A percentile compares a stretch with the other conserved stretches of the same genome.
phyloP scores from a whole-genome alignment of 2,329 filamentous ascomycete species.

The Leptographium flavum region DNA sequence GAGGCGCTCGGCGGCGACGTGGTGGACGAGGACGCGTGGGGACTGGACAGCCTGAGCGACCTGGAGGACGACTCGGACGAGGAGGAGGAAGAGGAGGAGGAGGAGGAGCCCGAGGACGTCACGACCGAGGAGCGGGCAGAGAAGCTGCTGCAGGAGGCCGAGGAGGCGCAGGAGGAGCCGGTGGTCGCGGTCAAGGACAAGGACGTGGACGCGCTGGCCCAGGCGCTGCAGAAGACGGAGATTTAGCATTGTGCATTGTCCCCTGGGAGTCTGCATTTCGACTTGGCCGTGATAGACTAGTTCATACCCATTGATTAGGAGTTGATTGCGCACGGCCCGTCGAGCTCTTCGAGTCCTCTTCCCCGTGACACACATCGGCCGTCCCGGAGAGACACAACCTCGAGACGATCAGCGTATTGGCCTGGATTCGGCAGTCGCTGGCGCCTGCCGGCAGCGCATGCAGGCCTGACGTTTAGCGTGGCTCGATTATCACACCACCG shows the following conservation, averaged over 20 bases:
- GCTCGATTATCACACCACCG: neutral
- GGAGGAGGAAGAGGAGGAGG: slow-evolving; percentile 54
- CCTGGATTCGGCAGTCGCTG: neutral
- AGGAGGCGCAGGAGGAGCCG: slow-evolving; percentile 60
- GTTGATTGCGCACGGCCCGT: too few relatives aligned
- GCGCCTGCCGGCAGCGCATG: neutral
- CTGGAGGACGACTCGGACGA: slow-evolving; percentile 64
- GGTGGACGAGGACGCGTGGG: slow-evolving; percentile 68
- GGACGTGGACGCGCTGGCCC: slow-evolving; percentile 69
- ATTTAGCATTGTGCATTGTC: slow-evolving; percentile 22
- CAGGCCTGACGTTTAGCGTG: neutral
- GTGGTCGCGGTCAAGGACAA: slow-evolving; percentile 57
- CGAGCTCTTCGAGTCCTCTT: too few relatives aligned
- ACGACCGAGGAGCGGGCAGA: slow-evolving; percentile 48
- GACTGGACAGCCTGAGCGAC: slow-evolving; percentile 73
- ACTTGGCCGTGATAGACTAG: too few relatives aligned
- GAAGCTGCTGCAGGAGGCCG: slow-evolving; percentile 53
- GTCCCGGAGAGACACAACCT: too few relatives aligned
- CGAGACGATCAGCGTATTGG: neutral
- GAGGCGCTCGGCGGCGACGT: slow-evolving; percentile 53
- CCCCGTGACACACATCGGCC: too few relatives aligned
- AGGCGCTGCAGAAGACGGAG: slow-evolving; percentile 57
- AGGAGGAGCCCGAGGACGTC: slow-evolving; percentile 51
- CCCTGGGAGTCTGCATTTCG: neutral
- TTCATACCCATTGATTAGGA: too few relatives aligned